Conservation (phyloP, 2,329 filamentous ascomycete species). For the Chrysoporthe austroafricana region DNA sequence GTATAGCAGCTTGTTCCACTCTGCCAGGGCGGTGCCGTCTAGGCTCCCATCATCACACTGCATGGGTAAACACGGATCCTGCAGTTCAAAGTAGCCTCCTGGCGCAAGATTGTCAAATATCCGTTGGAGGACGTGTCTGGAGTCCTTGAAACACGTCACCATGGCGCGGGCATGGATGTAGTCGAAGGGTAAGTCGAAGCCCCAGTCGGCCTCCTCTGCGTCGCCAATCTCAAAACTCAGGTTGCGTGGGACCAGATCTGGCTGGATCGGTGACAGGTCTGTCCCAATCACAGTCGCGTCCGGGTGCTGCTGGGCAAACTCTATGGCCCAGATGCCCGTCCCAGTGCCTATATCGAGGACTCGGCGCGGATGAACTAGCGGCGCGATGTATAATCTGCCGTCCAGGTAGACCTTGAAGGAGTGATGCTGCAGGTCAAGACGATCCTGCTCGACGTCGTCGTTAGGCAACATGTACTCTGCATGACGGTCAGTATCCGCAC, state of each 20-base stretch:
- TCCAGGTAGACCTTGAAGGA: slow-evolving; percentile 44
- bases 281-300: slow-evolving; percentile 44
- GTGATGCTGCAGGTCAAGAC: slow-evolving; percentile 45
- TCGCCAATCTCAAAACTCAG: slow-evolving; percentile 59
- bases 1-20: slow-evolving; percentile 39
- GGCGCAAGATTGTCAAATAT: slow-evolving; percentile 46
- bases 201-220: slow-evolving; percentile 54
- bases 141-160: slow-evolving; percentile 53
- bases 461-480: slow-evolving; percentile 40
- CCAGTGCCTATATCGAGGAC: slow-evolving; percentile 52
- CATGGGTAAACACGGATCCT: slow-evolving; percentile 38
- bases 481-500: background rate
- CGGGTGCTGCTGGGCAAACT: slow-evolving; percentile 47
- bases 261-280: slow-evolving; percentile 51
- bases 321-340: slow-evolving; percentile 56
- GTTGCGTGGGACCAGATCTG: slow-evolving; percentile 51
- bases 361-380: slow-evolving; percentile 45
- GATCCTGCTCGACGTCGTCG: slow-evolving; percentile 39
- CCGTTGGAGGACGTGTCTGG: slow-evolving; percentile 49
- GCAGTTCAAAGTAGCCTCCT: slow-evolving; percentile 45
- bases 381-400: slow-evolving; percentile 49
- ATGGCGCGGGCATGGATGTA: slow-evolving; percentile 57
- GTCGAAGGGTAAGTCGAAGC: slow-evolving; percentile 52
- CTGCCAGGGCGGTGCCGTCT: slow-evolving; percentile 36
- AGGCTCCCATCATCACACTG: slow-evolving; percentile 38